Evolutionary conservation across 768 basidiomycete genomes (phyloP), one percentile per base, ranked within the genome.

Genomic region (Calocera cornea): DNA sequence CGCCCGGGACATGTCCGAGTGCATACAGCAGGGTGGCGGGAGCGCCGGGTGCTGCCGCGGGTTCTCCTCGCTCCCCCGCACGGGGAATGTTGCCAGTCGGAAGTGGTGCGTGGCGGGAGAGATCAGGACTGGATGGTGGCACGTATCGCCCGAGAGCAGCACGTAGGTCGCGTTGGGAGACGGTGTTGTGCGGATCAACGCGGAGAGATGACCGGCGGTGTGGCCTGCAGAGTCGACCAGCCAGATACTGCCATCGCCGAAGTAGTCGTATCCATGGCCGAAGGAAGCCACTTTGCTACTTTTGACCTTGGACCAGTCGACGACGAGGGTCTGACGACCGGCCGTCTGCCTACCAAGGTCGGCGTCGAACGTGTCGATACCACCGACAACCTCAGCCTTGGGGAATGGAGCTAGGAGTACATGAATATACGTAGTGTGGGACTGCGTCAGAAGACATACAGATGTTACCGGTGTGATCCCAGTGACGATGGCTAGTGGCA

Each of bases 121-220:
- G 60, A 71, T 54, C 41, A 69, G 60, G 2, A 12, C 16, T 14
- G 27, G 47, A 34, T 67, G 66, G 49, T 71, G 71, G 44, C 64
- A 65, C 41, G 69, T 68, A 31, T 71, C 71, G 19, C 66, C 69
- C 17, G 68, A 68, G 31, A 69, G 60, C 33, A 71, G 65, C 34
- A 69, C 69, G 64, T 68, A 71, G 1, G 34, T 50, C 8, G 27
- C 50, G 2, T 34, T 50, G 2, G 41, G 11, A 0, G 60, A 24
- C 11, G 54, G 54, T 2, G 54, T 29, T 2, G 69, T 71, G 29
- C 71, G 67, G 16, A 68, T 33, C 27, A 71, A 50, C 0, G 65
- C 66, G 10, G 64, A 64, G 41, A 71, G 17, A 54, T 71, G 71
- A 0, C 69, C 69, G 0, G 36, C 19, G 0, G 69, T 69, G 65